Conservation (phyloP, 176 grass and related monocot genomes). For the Oryza coarctata region DNA sequence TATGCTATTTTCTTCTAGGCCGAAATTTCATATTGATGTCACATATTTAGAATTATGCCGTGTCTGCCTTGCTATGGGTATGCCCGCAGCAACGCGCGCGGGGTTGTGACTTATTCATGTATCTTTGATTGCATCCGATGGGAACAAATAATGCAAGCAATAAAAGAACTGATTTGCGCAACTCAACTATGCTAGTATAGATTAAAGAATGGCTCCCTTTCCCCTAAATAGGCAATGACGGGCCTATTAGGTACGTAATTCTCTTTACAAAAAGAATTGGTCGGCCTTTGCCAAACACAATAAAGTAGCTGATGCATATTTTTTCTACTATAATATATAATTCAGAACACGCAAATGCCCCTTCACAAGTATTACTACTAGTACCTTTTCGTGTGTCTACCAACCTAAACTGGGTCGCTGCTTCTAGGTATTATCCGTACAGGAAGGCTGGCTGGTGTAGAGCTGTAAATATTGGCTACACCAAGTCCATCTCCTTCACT, state of each 20-base stretch:
- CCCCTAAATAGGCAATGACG: not conserved
- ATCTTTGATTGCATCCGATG: not conserved
- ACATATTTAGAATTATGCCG: too few relatives aligned
- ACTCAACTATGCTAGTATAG: not conserved
- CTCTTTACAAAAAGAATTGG: slow-evolving; percentile 6
- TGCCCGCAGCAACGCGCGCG: too few relatives aligned
- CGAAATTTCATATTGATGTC: too few relatives aligned
- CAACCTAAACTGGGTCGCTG: slow-evolving; percentile 52
- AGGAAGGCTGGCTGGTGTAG: slow-evolving; percentile 39
- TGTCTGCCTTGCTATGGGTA: too few relatives aligned
- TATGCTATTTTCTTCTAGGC: too few relatives aligned
- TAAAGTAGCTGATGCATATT: not conserved
- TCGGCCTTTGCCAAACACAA: not conserved
- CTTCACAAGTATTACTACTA: not conserved
- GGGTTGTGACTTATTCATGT: too few relatives aligned
- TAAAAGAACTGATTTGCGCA: too few relatives aligned
- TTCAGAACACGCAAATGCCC: not conserved
- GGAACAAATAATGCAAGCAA: not conserved
- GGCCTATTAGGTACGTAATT: not conserved
- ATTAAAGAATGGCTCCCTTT: not conserved
- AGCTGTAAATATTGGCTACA: slow-evolving; percentile 15
- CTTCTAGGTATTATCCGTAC: slow-evolving; percentile 69
- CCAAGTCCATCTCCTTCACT: not conserved
- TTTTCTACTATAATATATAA: not conserved
- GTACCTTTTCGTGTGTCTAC: not conserved